phyloP scores from a whole-genome alignment of 176 grass and related monocot genomes.

The Tillandsia fasciculata region DNA sequence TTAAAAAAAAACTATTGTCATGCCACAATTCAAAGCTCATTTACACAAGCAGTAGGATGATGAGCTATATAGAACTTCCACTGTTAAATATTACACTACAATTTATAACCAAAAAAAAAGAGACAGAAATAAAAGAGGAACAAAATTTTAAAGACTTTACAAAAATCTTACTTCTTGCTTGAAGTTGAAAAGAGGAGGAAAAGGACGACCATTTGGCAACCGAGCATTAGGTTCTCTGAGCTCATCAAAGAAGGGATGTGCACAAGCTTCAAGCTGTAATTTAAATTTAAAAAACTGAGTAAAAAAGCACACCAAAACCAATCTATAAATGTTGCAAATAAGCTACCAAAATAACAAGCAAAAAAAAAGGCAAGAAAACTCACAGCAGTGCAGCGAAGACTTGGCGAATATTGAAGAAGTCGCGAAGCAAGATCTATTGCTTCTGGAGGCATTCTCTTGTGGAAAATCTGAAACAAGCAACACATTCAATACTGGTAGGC shows the following conservation, averaged over 20 bases:
- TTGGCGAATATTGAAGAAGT: constrained; percentile 88
- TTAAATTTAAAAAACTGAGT: background rate
- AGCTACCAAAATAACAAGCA: background rate
- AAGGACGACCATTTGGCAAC: constrained; percentile 65
- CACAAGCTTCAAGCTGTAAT: constrained; percentile 87
- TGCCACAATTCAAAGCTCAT: too few relatives aligned
- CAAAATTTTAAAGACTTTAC: background rate
- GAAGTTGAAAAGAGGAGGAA: constrained; percentile 90
- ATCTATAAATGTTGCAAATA: constrained; percentile 7
- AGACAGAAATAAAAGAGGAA: background rate
- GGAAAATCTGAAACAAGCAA: constrained; percentile 42
- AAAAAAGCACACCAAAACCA: constrained; percentile 21
- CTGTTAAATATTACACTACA: too few relatives aligned
- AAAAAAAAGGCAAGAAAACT: constrained; percentile 24
- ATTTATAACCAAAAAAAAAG: background rate
- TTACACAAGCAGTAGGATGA: too few relatives aligned
- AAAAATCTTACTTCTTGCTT: constrained; percentile 62
- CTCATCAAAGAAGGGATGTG: constrained; percentile 90
- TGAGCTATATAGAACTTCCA: too few relatives aligned
- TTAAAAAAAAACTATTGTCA: too few relatives aligned
- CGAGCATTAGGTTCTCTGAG: constrained; percentile 63
- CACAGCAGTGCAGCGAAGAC: constrained; percentile 70
- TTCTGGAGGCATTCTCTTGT: constrained; percentile 93
- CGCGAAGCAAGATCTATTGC: constrained; percentile 85
- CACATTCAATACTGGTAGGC: background rate